These are phyloP conservation scores for Annulohypoxylon nitens DNA, from an alignment of 495 filamentous ascomycete genomes.

Conservation along the genomic window DNA sequence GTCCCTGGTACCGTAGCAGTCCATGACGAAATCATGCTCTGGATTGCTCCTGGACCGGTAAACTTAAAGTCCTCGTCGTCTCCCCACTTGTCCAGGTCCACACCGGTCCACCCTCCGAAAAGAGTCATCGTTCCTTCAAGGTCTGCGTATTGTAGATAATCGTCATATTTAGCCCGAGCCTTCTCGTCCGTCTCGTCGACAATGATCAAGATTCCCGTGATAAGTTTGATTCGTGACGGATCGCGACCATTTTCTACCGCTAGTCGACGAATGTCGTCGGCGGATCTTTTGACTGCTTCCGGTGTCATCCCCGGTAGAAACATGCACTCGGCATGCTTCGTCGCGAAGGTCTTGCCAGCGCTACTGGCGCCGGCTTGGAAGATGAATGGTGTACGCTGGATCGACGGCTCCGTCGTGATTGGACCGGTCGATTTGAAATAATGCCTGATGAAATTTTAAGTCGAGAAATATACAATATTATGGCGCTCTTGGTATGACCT, in stretches of 20 bases:
- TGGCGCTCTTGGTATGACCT: conserved; percentile 55
- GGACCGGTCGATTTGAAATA: conserved; percentile 16
- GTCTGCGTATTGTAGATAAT: conserved; percentile 59
- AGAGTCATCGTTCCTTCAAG: conserved; percentile 63
- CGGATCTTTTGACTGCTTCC: conserved; percentile 42
- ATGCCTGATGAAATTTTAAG: not conserved
- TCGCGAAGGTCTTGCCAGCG: conserved; percentile 64
- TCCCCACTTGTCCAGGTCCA: conserved; percentile 64
- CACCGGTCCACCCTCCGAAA: conserved; percentile 67
- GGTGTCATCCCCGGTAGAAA: conserved; percentile 55
- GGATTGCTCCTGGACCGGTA: conserved; percentile 8
- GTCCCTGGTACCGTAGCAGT: conserved; percentile 13
- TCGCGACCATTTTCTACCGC: conserved; percentile 63
- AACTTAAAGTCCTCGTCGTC: conserved; percentile 55
- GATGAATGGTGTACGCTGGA: conserved; percentile 68
- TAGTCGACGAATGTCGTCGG: conserved; percentile 61
- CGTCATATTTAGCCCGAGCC: conserved; percentile 62
- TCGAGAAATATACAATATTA: conserved; percentile 59
- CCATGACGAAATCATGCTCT: conserved; percentile 25
- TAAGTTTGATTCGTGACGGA: conserved; percentile 65
- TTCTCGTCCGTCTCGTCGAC: conserved; percentile 65
- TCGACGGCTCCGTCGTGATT: conserved; percentile 55
- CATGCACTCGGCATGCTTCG: conserved; percentile 66
- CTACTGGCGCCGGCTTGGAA: conserved; percentile 67
- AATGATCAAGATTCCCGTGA: conserved; percentile 65